Base-by-base conservation (phyloP, 2,329 filamentous ascomycete species). In the Cladobotryum protrusum region DNA sequence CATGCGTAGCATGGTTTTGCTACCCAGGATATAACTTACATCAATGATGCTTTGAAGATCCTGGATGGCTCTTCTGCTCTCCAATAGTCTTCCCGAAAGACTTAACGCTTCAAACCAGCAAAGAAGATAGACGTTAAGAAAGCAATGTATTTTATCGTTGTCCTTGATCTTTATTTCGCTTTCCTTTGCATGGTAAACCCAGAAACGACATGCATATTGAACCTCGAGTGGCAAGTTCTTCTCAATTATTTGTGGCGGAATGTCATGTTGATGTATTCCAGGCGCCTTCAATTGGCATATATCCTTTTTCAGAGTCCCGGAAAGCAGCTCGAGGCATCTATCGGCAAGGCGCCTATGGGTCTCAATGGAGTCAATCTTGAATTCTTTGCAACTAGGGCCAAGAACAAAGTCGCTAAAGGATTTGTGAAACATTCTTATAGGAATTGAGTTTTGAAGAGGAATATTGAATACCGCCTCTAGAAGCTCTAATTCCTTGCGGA, bases 41-140 rank as follows among this genome's bases (percentile, higher is more conserved):
- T 43, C 15, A n/a, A 13, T n/a, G 2, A 20, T 17, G 32, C 5
- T 18, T 19, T 54, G 40, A 17, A 61, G 20, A 14, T 52, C 48
- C 3, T 48, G 17, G 1, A 61, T 40, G 0, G 56, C 14, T 3
- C 15, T n/a, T 1, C 49, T 47, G 12, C 20, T 50, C 24, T 56
- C 55, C 8, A 45, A 45, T 14, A 47, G 43, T 29, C 61, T 59
- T 18, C 59, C 57, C 20, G 69, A 50, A n/a, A 67, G 56, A 48
- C 62, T 63, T 12, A 71, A 53, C 13, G 62, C 67, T 54, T 72
- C 67, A 12, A 72, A 56, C 68, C 67, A 72, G 50, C 72, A 58
- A 4, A 73, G 67, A 44, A 72, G 58, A 50, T 71, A 65, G 8
- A 50, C 33, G 19, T 59, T 47, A 2, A 74, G 57, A 53, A 74